Evolutionary conservation across 768 basidiomycete genomes (phyloP).

Genomic region (Lentinula boryana): DNA sequence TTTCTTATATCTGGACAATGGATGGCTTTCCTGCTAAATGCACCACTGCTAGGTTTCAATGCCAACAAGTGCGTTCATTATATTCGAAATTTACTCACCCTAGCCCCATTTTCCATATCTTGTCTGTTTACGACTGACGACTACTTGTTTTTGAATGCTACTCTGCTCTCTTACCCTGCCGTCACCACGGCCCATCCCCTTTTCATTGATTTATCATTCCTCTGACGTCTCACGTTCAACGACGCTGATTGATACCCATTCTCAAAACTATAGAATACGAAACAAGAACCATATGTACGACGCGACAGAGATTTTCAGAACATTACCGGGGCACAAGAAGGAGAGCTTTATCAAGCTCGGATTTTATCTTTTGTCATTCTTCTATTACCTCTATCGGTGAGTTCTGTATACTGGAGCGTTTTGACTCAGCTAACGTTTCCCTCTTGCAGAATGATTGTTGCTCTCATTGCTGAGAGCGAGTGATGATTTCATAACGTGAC

Average conservation of each 20-base stretch:
- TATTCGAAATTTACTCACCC: neutral
- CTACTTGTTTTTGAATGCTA: no score
- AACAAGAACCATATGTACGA: slow-evolving; percentile 98
- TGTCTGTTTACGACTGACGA: neutral
- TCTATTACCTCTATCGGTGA: slow-evolving; percentile 87
- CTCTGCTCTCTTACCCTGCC: neutral
- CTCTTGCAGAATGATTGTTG: slow-evolving; percentile 70
- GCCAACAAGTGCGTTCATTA: slow-evolving; percentile 77
- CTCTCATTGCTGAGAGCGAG: slow-evolving; percentile 77
- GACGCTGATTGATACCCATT: slow-evolving; percentile 3
- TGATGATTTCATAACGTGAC: slow-evolving; percentile 16
- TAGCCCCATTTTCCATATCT: neutral
- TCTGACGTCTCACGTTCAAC: neutral
- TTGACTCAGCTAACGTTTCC: neutral
- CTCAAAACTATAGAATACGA: slow-evolving; percentile 56
- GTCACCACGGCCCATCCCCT: neutral
- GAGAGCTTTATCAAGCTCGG: slow-evolving; percentile 94
- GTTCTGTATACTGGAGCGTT: slow-evolving; percentile 20
- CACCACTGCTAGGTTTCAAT: slow-evolving; percentile 84
- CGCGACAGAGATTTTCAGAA: slow-evolving; percentile 98
- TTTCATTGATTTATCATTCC: neutral
- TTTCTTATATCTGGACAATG: slow-evolving; percentile 98
- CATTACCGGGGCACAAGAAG: slow-evolving; percentile 89
- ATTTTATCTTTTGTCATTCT: slow-evolving; percentile 87
- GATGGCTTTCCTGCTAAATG: slow-evolving; percentile 87